Base-by-base conservation (phyloP, 2,329 filamentous ascomycete genomes). In the Purpureocillium takamizusanense region DNA sequence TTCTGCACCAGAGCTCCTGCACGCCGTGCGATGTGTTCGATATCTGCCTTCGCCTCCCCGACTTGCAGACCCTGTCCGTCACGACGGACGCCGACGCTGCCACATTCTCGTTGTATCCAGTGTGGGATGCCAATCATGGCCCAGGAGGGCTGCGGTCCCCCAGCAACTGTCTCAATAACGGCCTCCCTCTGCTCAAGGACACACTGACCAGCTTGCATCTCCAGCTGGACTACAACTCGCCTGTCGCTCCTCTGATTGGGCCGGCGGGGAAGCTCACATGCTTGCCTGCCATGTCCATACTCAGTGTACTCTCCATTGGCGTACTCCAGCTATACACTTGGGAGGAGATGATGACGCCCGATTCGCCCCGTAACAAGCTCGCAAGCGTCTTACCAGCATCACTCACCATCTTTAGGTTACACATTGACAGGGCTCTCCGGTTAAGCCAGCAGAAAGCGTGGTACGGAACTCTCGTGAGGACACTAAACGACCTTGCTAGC, bases 281-380 rank as follows among this genome's bases (percentile, higher is more conserved):
- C 16, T 16, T 32, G 31, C 31, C 8, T 14, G 14, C 31, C 31
- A 32, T 10, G 21, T 25, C 15, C 14, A 14, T 11, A 16, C 29
- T 31, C 3, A 17, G 16, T 2, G 15, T 32, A 6, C 31, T 32
- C 9, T 32, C 31, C 5, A 11, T 32, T 14, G 31, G 16, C n/a
- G 16, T 32, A 16, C 15, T 17, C 2, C 9, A 16, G 31, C 31
- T 32, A 3, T 17, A 16, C 31, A 32, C 31, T 10, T 11, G 7
- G 12, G 13, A 13, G n/a, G 31, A 42, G 32, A n/a, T 37, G 42
- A 34, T 33, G 34, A 38, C 30, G 40, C 38, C 14, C 21, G 21
- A 25, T 25, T 5, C 21, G 6, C 21, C 21, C 10, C 21, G 21
- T 25, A 25, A 10, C 21, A 25, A 25, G 10, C 21, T 25, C 5